phyloP scores from a whole-genome alignment of 257 asterid species.

The Capsicum baccatum region DNA sequence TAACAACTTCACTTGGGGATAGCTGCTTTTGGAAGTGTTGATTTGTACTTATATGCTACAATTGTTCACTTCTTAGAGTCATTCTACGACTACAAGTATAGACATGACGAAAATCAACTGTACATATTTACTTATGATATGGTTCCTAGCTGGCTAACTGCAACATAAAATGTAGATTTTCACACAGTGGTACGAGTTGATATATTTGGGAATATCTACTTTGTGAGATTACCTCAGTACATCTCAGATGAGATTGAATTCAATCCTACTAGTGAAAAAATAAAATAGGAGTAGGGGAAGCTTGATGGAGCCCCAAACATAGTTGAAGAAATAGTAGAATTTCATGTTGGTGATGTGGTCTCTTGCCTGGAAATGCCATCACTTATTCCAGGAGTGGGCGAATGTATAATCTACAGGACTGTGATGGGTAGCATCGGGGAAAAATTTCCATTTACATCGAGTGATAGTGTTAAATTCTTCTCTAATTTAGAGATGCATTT shows the following conservation, averaged over 20 bases:
- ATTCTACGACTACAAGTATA: slow-evolving; percentile 96
- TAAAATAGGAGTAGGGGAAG: too few species aligned
- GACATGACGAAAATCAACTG: slow-evolving; percentile 97
- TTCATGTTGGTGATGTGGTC: slow-evolving; percentile 56
- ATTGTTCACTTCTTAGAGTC: slow-evolving; percentile 56
- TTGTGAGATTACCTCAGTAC: slow-evolving; percentile 93
- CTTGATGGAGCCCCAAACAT: too few species aligned
- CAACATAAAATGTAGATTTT: slow-evolving; percentile 83
- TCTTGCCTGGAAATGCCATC: slow-evolving; percentile 88
- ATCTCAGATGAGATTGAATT: too few species aligned
- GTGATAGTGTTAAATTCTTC: slow-evolving; percentile 98
- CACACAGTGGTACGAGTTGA: slow-evolving; percentile 98
- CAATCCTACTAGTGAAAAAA: too few species aligned
- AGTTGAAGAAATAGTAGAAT: too few species aligned
- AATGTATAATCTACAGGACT: slow-evolving; percentile 89
- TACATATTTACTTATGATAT: slow-evolving; percentile 98
- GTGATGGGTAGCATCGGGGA: slow-evolving; percentile 98
- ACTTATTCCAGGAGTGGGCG: slow-evolving; percentile 95
- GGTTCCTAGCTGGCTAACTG: slow-evolving; percentile 96
- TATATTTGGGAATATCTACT: slow-evolving; percentile 90
- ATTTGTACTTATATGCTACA: neutral
- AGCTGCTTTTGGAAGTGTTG: neutral
- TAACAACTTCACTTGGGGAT: too few species aligned
- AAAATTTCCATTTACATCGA: slow-evolving; percentile 84
- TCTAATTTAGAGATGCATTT: slow-evolving; percentile 98